Base-by-base conservation (phyloP, 2,329 filamentous ascomycete species). In the Diaporthe aspalathi region DNA sequence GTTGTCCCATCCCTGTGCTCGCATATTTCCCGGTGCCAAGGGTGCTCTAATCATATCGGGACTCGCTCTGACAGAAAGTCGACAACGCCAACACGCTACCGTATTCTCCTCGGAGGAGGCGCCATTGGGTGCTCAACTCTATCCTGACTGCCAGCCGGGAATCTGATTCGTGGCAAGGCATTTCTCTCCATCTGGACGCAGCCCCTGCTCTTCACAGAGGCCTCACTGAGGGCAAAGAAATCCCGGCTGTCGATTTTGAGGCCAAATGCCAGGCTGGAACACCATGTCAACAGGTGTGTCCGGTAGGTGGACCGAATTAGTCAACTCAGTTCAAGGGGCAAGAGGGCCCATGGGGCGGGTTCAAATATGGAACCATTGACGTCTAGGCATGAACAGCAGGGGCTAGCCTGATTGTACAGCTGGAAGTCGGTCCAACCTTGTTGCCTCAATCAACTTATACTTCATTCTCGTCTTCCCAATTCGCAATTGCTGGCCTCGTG, bases 391-490 rank as follows among this genome's bases (percentile, higher is more conserved):
- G 52, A 22, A 22, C 35, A 38, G 20, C 35, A 56, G 4, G 29
- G 52, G n/a, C 52, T n/a, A 38, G 52, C 2, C 29, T 38, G n/a
- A 56, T 3, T 12, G 52, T 16, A 56, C 52, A 56, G 29, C 52
- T 29, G 12, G 6, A 14, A 7, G 22, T n/a, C 17, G 6, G 9
- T 38, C 20, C 29, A 14, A 11, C 5, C 32, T 32, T 5, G 32
- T 35, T 9, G 22, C 12, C 35, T 16, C 52, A 35, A 35, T 56
- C 29, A 56, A 56, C 52, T n/a, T 56, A 56, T 56, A 56, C 52
- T 56, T 35, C 29, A 22, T 4, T n/a, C 29, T 32, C 4, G 12
- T 12, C 29, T 35, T 5, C 52, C 29, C 29, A 22, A 11, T 35
- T 38, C 29, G 14, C 22, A 11, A 27, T 20, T 56, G 9, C 29